Evolutionary conservation across 2,329 filamentous ascomycete genomes (phyloP), one percentile per base, ranked within the genome.

Genomic region (Tolypocladium capitatum): DNA sequence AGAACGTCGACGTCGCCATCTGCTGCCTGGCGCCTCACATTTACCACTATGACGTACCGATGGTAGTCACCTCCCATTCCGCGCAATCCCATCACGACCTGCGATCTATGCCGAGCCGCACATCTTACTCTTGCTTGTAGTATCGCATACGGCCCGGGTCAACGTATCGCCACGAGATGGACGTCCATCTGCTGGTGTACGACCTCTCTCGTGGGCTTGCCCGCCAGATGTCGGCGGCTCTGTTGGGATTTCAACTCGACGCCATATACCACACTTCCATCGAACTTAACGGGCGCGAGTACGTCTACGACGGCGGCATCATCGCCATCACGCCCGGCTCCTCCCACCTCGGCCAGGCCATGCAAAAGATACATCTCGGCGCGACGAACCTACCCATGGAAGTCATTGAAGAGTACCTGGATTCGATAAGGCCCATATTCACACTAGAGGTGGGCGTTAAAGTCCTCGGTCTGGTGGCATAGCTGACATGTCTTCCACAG

Each of bases 231-330:
- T 79, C 75, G 18, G 63, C 68, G 68, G 64, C 70, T 51, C 54
- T 73, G 47, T 63, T 81, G 10, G 68, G 75, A 16, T 74, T 79
- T 54, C 70, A 76, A 46, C 86, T 96, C 45, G 91, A 97, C 64
- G 92, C 92, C 47, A 80, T 98, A 46, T 97, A 97, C 57, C 92
- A 98, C 64, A 97, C 92, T 0, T 87, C 90, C 0, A 81, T 98
- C 47, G 83, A 95, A 38, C 73, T 97, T 35, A 78, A 81, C 46
- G 82, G 83, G n/a, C 76, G 84, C 45, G 92, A 98, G 66, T 96
- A 94, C 64, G 79, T 91, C 58, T 97, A 90, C 56, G 91, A 94
- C 51, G 82, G 86, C 48, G 88, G 88, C 48, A 84, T 97, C 46
- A 86, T 94, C 57, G 81, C 82, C 47, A 88, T 91, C 51, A 68